Conservation (phyloP, 179 eudicot species). For the Gypsophila paniculata region DNA sequence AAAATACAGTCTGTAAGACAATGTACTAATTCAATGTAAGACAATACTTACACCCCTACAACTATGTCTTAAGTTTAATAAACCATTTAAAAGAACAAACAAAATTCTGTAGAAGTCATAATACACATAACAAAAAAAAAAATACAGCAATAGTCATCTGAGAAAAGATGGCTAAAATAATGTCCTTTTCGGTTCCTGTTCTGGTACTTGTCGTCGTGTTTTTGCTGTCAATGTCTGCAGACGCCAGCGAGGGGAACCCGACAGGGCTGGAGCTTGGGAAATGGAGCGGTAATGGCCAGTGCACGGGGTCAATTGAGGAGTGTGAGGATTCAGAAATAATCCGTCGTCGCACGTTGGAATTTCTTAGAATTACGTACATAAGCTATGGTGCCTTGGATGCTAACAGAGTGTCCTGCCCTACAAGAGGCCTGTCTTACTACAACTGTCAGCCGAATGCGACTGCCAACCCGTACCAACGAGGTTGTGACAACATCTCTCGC, state of each 20-base stretch:
- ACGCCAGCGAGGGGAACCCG: background rate
- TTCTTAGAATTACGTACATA: background rate
- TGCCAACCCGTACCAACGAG: background rate
- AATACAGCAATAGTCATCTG: background rate
- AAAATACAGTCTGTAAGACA: background rate
- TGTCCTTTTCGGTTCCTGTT: background rate
- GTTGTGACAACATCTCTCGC: background rate
- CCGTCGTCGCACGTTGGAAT: background rate
- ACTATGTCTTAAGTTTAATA: background rate
- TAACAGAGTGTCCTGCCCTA: slow-evolving; percentile 6
- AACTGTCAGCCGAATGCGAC: background rate
- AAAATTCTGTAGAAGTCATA: background rate
- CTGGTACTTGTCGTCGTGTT: background rate
- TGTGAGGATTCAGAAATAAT: background rate
- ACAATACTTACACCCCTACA: background rate
- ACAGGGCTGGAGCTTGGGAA: background rate
- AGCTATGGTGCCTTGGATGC: background rate
- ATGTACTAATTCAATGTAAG: background rate
- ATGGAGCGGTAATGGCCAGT: background rate
- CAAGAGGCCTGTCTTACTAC: background rate
- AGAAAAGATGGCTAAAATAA: slow-evolving; percentile 1
- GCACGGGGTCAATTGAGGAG: background rate
- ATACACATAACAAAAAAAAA: background rate
- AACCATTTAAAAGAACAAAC: background rate
- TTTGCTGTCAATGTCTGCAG: background rate